Percentiles rank a stretch among this genome's conserved stretches.
Evolutionary conservation across 345 rosid species (phyloP).

Genomic region (Salix koriyanagi): DNA sequence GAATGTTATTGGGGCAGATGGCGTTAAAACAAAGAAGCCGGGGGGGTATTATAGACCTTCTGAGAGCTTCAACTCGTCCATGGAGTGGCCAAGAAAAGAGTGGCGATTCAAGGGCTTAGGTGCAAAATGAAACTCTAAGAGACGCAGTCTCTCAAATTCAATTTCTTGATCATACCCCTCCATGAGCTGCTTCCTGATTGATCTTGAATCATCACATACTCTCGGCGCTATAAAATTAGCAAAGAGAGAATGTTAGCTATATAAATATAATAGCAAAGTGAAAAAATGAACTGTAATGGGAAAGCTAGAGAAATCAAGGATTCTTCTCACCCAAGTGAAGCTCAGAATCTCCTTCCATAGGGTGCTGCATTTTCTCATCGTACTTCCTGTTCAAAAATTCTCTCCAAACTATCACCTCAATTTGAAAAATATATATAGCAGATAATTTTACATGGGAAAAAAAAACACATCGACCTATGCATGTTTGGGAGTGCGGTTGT

Average conservation of each 20-base stretch:
- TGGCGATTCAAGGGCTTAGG: conserved; percentile 37
- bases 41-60: conserved; percentile 38
- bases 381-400: conserved; percentile 39
- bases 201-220: conserved; percentile 42
- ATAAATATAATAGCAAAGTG: neutral
- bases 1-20: neutral
- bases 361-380: conserved; percentile 50
- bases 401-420: neutral
- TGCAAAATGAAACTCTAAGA: conserved; percentile 34
- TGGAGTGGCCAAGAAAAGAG: conserved; percentile 46
- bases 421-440: neutral
- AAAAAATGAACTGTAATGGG: neutral
- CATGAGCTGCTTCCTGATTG: conserved; percentile 38
- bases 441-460: neutral
- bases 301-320: neutral
- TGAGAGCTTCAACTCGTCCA: conserved; percentile 42
- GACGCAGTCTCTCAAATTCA: conserved; percentile 42
- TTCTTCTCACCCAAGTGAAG: conserved; percentile 47
- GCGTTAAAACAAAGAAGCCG: neutral
- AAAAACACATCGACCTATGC: neutral
- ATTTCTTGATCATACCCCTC: conserved; percentile 51
- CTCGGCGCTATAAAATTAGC: conserved; percentile 36
- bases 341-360: conserved; percentile 57
- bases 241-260: neutral
- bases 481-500: too few species aligned